Base-by-base conservation (phyloP, 129 eudicot genomes). In the Ambrosia artemisiifolia region DNA sequence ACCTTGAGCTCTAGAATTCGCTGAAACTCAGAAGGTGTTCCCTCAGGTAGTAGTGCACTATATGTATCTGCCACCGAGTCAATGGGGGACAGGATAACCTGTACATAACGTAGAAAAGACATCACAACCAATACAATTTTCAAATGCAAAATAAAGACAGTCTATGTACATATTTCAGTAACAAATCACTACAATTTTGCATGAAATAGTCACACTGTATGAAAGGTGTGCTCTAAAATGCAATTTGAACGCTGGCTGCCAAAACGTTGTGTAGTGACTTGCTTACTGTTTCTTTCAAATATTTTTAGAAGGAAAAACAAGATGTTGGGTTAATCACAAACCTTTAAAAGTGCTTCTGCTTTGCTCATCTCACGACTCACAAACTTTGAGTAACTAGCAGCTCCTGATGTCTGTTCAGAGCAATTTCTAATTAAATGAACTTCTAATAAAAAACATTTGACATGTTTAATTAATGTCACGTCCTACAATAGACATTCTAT, bases 1-100 rank as follows among this genome's bases (percentile, higher is more conserved):
- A 93, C 98, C 96, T 93, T 93, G 73, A 93, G 96, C 69, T 93
- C 98, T 70, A 93, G 85, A 70, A 93, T 90, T 48, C 96, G 81
- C 71, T 93, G 98, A 79, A 93, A 93, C 86, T 93, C 98, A 18
- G 82, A 76, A 69, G 92, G 88, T 17, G 98, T 87, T 71, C 98
- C 98, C 88, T 93, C 98, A 17, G 98, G 98, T 75, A 93, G 80
- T 67, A 93, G 72, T 64, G 96, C 98, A 35, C 98, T 90, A 65
- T 87, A 93, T 28, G 98, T 90, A 77, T 93, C 98, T 11, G 98
- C 98, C 84, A 93, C 98, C 13, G 98, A 93, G 72, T 93, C 98
- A 48, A 93, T 65, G 11, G 96, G 96, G 65, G 98, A 93, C 75
- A 93, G 82, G 66, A 93, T 93, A 59, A 93, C 98, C 98, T 93